phyloP scores from a whole-genome alignment of 2,329 filamentous ascomycete genomes.

The Albophoma yamanashiensis region DNA sequence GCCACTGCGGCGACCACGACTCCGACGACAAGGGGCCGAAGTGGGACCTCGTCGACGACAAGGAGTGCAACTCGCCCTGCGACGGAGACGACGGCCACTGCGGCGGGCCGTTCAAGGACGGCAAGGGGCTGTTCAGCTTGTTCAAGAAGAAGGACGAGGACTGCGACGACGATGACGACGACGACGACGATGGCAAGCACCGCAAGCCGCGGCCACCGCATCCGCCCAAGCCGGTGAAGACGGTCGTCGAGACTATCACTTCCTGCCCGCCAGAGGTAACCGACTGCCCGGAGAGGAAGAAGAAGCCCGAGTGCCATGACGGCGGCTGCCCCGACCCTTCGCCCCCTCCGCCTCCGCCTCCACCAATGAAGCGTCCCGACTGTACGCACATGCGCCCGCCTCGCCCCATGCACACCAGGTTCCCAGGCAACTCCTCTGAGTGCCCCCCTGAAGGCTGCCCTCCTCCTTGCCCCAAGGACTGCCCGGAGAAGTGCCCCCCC shows the following conservation, averaged over 20 bases:
- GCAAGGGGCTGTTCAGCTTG: constrained; percentile 7
- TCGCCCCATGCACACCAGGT: not conserved
- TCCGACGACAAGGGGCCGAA: not conserved
- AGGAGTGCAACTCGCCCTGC: constrained; percentile 11
- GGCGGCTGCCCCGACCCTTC: not conserved
- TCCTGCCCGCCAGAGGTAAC: constrained; percentile 43
- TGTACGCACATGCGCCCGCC: not conserved
- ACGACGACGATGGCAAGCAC: not conserved
- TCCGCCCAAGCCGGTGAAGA: not conserved
- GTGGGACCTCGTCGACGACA: constrained; percentile 9
- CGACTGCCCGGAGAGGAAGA: constrained; percentile 33
- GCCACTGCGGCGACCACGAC: constrained; percentile 12
- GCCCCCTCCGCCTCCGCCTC: not conserved
- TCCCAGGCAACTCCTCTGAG: not conserved
- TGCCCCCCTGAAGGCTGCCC: not conserved
- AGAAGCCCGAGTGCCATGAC: not conserved
- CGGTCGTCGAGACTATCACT: constrained; percentile 6
- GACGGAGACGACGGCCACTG: constrained; percentile 10
- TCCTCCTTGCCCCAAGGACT: not conserved
- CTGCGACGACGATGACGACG: not conserved
- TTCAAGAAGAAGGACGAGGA: constrained; percentile 1
- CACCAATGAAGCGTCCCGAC: not conserved
- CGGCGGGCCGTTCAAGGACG: constrained; percentile 9
- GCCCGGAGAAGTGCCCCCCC: not conserved
- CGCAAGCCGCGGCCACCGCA: not conserved